Conservation (phyloP, 306 rosid genomes). For the Rosa chinensis region DNA sequence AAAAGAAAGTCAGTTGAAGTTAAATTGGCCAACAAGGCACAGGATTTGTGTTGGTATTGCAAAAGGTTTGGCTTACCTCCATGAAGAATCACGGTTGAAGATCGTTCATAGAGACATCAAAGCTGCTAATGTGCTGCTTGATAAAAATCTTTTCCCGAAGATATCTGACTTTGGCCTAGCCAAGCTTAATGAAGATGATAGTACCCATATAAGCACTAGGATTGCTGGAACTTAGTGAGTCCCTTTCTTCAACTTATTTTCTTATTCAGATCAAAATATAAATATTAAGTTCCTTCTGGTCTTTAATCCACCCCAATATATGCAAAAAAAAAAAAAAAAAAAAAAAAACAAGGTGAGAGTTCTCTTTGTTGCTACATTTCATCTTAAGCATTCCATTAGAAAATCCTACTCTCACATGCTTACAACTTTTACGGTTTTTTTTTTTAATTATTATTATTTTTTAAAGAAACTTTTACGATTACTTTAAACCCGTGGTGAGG, state of each 20-base stretch:
- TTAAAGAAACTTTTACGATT: too few species aligned
- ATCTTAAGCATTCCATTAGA: too few species aligned
- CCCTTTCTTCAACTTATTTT: not conserved
- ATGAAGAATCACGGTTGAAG: slow-evolving; percentile 75
- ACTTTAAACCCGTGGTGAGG: not conserved
- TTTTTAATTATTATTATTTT: too few species aligned
- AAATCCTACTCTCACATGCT: too few species aligned
- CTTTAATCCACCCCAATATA: not conserved
- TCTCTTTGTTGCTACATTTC: not conserved
- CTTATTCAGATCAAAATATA: not conserved
- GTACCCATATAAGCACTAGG: slow-evolving; percentile 64
- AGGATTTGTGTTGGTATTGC: slow-evolving; percentile 67
- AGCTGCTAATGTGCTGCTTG: slow-evolving; percentile 72
- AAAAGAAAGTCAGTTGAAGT: slow-evolving; percentile 13
- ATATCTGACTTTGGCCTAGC: slow-evolving; percentile 79
- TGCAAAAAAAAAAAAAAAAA: too few species aligned
- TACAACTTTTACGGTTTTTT: too few species aligned
- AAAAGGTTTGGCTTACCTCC: slow-evolving; percentile 73
- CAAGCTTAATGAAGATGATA: slow-evolving; percentile 63
- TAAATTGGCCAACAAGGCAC: slow-evolving; percentile 71
- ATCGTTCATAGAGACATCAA: slow-evolving; percentile 82
- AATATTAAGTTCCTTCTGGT: too few species aligned
- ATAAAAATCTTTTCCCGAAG: too few species aligned
- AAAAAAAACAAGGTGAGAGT: not conserved
- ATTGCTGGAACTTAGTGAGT: slow-evolving; percentile 71